Percentiles rank a stretch among this genome's conserved stretches.
These are phyloP conservation scores for Bruguiera gymnorhiza DNA, from an alignment of 345 rosid genomes.

Conservation along the genomic window DNA sequence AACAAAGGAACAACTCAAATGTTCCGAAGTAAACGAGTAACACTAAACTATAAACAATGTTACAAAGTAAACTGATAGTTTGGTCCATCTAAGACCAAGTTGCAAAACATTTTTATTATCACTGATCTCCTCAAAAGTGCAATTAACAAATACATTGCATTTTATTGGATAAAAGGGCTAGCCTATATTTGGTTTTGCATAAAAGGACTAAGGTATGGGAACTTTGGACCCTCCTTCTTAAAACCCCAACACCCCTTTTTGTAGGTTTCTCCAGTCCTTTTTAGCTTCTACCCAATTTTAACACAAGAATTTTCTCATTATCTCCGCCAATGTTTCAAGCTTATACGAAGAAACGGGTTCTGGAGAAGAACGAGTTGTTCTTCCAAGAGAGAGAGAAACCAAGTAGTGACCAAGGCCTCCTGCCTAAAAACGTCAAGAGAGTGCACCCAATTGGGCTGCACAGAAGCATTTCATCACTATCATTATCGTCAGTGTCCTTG, in stretches of 20 bases:
- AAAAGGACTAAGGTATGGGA: conserved; percentile 46
- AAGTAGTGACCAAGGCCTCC: conserved; percentile 32
- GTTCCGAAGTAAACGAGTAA: neutral
- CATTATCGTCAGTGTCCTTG: conserved; percentile 68
- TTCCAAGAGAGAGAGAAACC: conserved; percentile 34
- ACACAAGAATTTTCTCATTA: conserved; percentile 4
- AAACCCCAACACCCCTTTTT: conserved; percentile 8
- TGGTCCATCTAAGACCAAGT: no score
- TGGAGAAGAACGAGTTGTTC: conserved; percentile 34
- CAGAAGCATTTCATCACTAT: conserved; percentile 69
- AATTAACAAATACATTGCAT: neutral
- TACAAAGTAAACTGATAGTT: no score
- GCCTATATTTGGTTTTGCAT: conserved; percentile 25
- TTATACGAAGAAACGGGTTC: conserved; percentile 29
- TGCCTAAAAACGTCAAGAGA: conserved; percentile 70
- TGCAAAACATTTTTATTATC: no score
- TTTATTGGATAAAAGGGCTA: neutral
- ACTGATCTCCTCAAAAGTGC: neutral
- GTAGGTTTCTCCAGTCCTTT: conserved; percentile 5
- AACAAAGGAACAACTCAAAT: no score
- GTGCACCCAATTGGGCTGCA: conserved; percentile 74
- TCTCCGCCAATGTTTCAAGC: conserved; percentile 35
- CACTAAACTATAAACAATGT: no score
- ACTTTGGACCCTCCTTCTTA: conserved; percentile 4
- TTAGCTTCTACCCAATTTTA: conserved; percentile 19